These are phyloP conservation scores for Saturnispora quitensis DNA, from an alignment of 805 yeast genomes.

Conservation along the genomic window DNA sequence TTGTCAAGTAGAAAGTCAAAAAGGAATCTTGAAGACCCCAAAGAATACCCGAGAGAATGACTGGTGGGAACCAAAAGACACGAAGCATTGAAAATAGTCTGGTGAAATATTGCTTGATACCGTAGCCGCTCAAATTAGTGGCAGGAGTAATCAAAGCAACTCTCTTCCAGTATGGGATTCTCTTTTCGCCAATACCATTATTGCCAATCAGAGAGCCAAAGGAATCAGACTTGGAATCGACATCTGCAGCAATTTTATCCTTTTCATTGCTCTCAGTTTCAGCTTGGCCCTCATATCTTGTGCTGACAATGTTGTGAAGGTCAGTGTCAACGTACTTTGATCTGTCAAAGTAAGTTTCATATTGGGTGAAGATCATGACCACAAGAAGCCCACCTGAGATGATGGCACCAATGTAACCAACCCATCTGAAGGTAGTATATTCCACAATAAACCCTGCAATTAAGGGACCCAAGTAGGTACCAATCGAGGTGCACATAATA, in stretches of 20 bases:
- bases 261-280: slow-evolving; percentile 3
- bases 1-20: slow-evolving; percentile 63
- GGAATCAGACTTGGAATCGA: slow-evolving; percentile 3
- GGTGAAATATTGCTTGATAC: slow-evolving; percentile 54
- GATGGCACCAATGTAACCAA: slow-evolving; percentile 59
- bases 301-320: neutral
- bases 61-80: slow-evolving; percentile 57
- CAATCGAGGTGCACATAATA: slow-evolving; percentile 65
- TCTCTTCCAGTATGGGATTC: slow-evolving; percentile 37
- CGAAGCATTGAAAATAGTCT: slow-evolving; percentile 42
- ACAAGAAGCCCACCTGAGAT: slow-evolving; percentile 50
- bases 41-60: slow-evolving; percentile 54
- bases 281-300: slow-evolving; percentile 2
- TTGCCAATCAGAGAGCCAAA: slow-evolving; percentile 14
- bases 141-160: slow-evolving; percentile 46
- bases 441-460: slow-evolving; percentile 66
- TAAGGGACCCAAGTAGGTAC: slow-evolving; percentile 72
- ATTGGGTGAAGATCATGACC: slow-evolving; percentile 50
- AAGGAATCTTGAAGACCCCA: slow-evolving; percentile 80
- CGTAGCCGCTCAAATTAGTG: slow-evolving; percentile 51
- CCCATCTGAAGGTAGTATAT: slow-evolving; percentile 65
- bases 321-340: slow-evolving; percentile 25
- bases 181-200: slow-evolving; percentile 34
- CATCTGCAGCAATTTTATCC: slow-evolving; percentile 1
- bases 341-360: slow-evolving; percentile 64